A percentile compares a stretch with the other conserved stretches of the same genome.
These are phyloP conservation scores for Trichoderma afroharzianum DNA, from an alignment of 2,329 filamentous ascomycete species.

Conservation along the genomic window DNA sequence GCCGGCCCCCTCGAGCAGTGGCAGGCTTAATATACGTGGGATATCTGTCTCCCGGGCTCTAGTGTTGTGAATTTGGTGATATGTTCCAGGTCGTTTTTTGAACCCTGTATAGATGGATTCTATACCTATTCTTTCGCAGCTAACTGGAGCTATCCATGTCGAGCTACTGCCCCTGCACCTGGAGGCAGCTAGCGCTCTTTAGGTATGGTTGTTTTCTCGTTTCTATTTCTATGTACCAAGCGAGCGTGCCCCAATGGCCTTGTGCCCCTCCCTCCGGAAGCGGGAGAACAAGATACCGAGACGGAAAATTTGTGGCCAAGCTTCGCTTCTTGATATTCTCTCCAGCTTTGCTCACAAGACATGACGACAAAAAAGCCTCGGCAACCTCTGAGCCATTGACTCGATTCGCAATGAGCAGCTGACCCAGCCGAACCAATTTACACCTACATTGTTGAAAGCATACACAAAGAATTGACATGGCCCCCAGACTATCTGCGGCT, in stretches of 20 bases:
- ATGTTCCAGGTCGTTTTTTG: background rate
- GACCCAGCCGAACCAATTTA: background rate
- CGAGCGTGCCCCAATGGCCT: background rate
- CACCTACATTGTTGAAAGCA: background rate
- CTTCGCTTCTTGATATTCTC: background rate
- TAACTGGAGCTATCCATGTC: background rate
- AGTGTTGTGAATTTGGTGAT: background rate
- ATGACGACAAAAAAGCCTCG: background rate
- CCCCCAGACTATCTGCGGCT: constrained; percentile 31
- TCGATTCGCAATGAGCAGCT: background rate
- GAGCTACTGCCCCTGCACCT: background rate
- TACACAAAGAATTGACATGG: constrained; percentile 25
- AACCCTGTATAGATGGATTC: background rate
- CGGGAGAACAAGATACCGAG: background rate
- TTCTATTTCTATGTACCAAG: no score
- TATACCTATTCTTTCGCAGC: background rate
- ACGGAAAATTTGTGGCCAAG: constrained; percentile 9
- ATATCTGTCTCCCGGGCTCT: background rate
- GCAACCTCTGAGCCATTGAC: constrained; percentile 1
- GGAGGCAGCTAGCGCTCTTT: background rate
- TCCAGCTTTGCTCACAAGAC: background rate
- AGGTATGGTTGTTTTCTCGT: background rate
- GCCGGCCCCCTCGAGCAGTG: background rate
- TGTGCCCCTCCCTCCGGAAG: background rate
- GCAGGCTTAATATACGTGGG: background rate